phyloP scores from a whole-genome alignment of 2,329 filamentous ascomycete genomes.

The Eutypella sp. region DNA sequence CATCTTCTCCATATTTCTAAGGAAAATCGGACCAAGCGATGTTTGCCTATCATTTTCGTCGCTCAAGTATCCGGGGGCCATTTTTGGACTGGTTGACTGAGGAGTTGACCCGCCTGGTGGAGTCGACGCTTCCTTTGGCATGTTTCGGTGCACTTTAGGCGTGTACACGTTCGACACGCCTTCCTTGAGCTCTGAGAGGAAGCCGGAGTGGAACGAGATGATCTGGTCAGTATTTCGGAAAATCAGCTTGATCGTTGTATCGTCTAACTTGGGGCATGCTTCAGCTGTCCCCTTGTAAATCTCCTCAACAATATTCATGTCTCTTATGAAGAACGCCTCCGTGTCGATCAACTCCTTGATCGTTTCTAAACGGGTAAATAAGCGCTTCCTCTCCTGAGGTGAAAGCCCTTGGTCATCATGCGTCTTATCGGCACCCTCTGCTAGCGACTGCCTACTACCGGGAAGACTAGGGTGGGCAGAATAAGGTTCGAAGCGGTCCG shows the following conservation, averaged over 20 bases:
- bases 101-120: slow-evolving; percentile 31
- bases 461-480: slow-evolving; percentile 30
- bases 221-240: slow-evolving; percentile 93
- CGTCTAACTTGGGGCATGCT: slow-evolving; percentile 71
- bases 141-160: slow-evolving; percentile 46
- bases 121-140: slow-evolving; percentile 37
- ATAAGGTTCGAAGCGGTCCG: slow-evolving; percentile 37
- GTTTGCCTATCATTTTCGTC: slow-evolving; percentile 50
- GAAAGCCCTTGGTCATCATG: slow-evolving; percentile 30
- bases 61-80: slow-evolving; percentile 36
- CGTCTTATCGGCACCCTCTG: slow-evolving; percentile 31
- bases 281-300: slow-evolving; percentile 94
- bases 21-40: slow-evolving; percentile 49
- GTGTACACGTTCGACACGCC: slow-evolving; percentile 76
- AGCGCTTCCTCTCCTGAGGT: slow-evolving; percentile 60
- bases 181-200: slow-evolving; percentile 75
- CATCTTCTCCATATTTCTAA: slow-evolving; percentile 54
- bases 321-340: slow-evolving; percentile 82
- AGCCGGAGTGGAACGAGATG: slow-evolving; percentile 75
- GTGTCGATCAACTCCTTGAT: slow-evolving; percentile 93
- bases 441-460: slow-evolving; percentile 30
- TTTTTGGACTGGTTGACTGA: slow-evolving; percentile 26
- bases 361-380: slow-evolving; percentile 75
- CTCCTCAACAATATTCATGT: slow-evolving; percentile 96
- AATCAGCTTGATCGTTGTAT: slow-evolving; percentile 80